Evolutionary conservation across 108 stramenopile species (phyloP).

Genomic region (Cylindrotheca closterium): DNA sequence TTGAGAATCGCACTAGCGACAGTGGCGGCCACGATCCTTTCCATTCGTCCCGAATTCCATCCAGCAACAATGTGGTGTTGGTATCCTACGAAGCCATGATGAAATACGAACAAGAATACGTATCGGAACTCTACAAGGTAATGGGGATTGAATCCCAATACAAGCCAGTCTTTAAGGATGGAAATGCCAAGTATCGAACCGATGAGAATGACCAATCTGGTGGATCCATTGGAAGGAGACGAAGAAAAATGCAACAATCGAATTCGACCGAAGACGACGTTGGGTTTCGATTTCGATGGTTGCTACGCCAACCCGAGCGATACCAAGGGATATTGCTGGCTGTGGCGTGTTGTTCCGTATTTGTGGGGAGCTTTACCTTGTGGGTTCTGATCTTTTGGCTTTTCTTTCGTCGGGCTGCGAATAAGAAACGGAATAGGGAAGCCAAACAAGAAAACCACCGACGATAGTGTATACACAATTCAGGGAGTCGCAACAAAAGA

Average conservation of each 20-base stretch:
- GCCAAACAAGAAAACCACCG: too few relatives aligned
- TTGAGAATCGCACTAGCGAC: not conserved
- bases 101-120: not conserved
- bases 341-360: too few relatives aligned
- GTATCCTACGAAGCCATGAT: constrained; percentile 17
- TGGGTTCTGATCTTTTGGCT: too few relatives aligned
- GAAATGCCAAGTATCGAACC: constrained; percentile 7
- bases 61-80: not conserved
- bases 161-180: not conserved
- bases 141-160: not conserved
- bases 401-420: too few relatives aligned
- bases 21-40: not conserved
- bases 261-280: too few relatives aligned
- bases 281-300: too few relatives aligned
- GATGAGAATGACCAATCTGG: not conserved
- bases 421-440: too few relatives aligned
- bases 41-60: not conserved
- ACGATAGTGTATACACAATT: too few relatives aligned
- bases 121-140: not conserved
- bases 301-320: too few relatives aligned
- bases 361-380: too few relatives aligned
- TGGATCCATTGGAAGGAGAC: not conserved
- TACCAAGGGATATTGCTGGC: too few relatives aligned
- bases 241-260: not conserved
- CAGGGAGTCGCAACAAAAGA: too few relatives aligned